Percentiles rank a stretch among this genome's conserved stretches.
Conservation (phyloP, 2,329 filamentous ascomycete genomes). For the Cordyceps tenuipes region DNA sequence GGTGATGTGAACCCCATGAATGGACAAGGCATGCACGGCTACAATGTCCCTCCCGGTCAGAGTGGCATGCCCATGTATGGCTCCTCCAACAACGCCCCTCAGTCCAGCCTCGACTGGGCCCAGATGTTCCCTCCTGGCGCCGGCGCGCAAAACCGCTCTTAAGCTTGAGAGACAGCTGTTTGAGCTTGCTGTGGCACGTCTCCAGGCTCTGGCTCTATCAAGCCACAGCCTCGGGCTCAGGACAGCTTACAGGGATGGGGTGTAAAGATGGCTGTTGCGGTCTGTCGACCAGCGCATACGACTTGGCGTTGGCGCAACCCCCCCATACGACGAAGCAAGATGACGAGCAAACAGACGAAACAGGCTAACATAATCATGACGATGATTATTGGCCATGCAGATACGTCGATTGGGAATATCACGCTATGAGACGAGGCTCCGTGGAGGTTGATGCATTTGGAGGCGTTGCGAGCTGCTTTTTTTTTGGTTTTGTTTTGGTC, state of each 20-base stretch:
- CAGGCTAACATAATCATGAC: not conserved
- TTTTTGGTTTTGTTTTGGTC: constrained; percentile 16
- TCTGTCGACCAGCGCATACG: not conserved
- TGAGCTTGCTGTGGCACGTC: constrained; percentile 11
- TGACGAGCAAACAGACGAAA: not conserved
- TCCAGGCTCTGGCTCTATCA: constrained; percentile 11
- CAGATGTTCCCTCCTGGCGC: constrained; percentile 70
- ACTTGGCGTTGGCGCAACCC: not conserved
- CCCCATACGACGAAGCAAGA: not conserved
- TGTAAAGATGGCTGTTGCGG: not conserved
- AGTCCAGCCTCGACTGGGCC: constrained; percentile 63
- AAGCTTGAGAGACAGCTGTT: constrained; percentile 26
- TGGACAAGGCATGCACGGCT: constrained; percentile 55
- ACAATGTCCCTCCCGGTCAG: constrained; percentile 54
- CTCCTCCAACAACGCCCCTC: constrained; percentile 51
- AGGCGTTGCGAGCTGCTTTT: constrained; percentile 26
- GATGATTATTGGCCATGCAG: not conserved
- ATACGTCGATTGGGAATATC: constrained; percentile 1
- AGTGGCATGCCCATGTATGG: constrained; percentile 58
- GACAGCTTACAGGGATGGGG: not conserved
- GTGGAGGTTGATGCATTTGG: constrained; percentile 29
- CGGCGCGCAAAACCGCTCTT: constrained; percentile 41
- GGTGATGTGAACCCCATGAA: constrained; percentile 55
- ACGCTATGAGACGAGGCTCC: constrained; percentile 16
- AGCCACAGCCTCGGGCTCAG: constrained; percentile 18